Base-by-base conservation (phyloP, 371 early-diverging fungal genomes). In the Massospora cicadina region DNA sequence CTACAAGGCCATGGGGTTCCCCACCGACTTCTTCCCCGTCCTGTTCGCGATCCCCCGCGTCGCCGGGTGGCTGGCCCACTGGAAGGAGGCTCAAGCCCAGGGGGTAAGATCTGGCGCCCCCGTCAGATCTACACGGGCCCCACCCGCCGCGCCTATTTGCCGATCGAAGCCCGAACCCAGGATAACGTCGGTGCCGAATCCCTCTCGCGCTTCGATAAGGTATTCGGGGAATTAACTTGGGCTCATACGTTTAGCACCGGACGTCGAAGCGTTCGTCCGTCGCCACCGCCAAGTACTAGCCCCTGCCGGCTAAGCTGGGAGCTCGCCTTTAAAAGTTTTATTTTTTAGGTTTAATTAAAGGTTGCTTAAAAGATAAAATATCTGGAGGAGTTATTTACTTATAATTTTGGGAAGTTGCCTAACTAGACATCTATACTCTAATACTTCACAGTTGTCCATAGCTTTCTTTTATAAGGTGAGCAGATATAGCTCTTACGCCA, bases 1-100 rank as follows among this genome's bases (percentile, higher is more conserved):
- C 72, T 76, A 76, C 68, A 71, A 72, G 53, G 76, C 80, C 2
- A 71, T 81, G 71, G 78, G 80, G 0, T 81, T 83, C 71, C 83
- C 85, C 5, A 77, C 79, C 53, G 85, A 84, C 65, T 79, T 82
- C 66, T 84, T 79, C 75, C 85, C 85, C 25, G 85, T 82, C 1
- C 71, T 58, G 2, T 54, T 65, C 55, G 74, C 72, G 1, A 72
- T 75, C 60, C 74, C 75, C 29, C 68, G 77, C 25, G 69, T 76
- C 1, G 72, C 77, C 66, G 71, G 77, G 67, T 69, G 81, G 80
- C 32, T 83, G 71, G 82, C 77, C 69, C 79, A 70, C 71, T 79
- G 67, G 76, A 72, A 67, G 64, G 81, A 76, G 64, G 67, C 69
- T 65, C 70, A 67, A 76, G 68, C 23, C 65, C 69, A n/a, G 73